Conservation (phyloP, 257 asterid genomes). For the Capsicum chinense region DNA sequence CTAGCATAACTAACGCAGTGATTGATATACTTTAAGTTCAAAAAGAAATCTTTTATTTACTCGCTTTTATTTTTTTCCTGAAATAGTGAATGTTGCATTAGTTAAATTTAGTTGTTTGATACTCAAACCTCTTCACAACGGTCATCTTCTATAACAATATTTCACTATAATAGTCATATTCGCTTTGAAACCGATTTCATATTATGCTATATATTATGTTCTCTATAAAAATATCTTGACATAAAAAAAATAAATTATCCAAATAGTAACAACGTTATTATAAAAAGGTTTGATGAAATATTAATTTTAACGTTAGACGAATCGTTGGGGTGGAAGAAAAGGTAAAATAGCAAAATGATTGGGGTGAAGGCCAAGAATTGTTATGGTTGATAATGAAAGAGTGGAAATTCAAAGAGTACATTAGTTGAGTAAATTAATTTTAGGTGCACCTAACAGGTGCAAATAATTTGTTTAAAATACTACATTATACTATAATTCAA, state of each 20-base stretch:
- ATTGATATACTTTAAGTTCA: neutral
- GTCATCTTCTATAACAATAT: too few relatives aligned
- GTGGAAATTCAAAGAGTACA: neutral
- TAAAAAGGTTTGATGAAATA: neutral
- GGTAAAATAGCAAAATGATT: constrained; percentile 12
- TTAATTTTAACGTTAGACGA: constrained; percentile 1
- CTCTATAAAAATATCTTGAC: too few relatives aligned
- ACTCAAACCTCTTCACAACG: neutral
- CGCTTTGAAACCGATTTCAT: too few relatives aligned
- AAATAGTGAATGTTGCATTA: neutral
- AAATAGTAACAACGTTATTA: fast-evolving
- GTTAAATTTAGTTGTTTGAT: neutral
- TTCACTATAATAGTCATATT: too few relatives aligned
- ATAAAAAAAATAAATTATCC: neutral
- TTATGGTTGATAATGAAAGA: neutral
- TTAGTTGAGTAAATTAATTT: constrained; percentile 18
- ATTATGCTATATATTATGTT: too few relatives aligned
- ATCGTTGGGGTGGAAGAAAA: constrained; percentile 8
- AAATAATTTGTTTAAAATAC: neutral
- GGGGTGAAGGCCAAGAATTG: neutral
- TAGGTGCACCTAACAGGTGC: constrained; percentile 23
- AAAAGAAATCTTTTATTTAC: neutral
- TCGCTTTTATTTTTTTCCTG: neutral
- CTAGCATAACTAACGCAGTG: constrained; percentile 8
- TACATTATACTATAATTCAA: neutral